Evolutionary conservation across 805 yeast species (phyloP).

Genomic region (Candida jianshihensis): DNA sequence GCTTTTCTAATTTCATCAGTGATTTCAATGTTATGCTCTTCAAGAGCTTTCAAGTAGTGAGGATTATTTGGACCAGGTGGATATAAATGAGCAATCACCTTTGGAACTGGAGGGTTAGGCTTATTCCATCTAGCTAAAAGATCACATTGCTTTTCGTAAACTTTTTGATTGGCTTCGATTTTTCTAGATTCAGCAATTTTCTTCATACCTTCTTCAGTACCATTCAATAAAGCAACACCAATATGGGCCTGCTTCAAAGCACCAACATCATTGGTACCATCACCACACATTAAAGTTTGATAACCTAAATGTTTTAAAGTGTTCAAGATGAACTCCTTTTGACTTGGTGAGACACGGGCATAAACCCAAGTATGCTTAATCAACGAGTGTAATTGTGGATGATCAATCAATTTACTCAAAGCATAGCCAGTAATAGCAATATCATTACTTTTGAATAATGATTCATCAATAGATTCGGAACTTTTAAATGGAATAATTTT

Average conservation of each 20-base stretch:
- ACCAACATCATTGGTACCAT: constrained; percentile 99
- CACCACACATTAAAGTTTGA: constrained; percentile 97
- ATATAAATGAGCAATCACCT: constrained; percentile 84
- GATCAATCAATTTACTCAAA: constrained; percentile 55
- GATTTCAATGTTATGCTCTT: constrained; percentile 72
- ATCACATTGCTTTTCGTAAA: constrained; percentile 81
- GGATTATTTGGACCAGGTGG: constrained; percentile 96
- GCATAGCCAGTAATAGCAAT: constrained; percentile 94
- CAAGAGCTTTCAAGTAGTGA: constrained; percentile 77
- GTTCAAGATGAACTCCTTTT: constrained; percentile 85
- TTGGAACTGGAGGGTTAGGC: constrained; percentile 80
- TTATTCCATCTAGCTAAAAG: constrained; percentile 76
- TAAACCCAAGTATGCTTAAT: constrained; percentile 93
- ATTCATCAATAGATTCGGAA: constrained; percentile 45
- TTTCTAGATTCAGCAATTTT: constrained; percentile 78
- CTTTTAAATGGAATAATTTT: constrained; percentile 61
- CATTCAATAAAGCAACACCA: constrained; percentile 96
- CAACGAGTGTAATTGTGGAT: constrained; percentile 61
- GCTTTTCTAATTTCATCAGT: constrained; percentile 64
- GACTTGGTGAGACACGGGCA: constrained; percentile 95
- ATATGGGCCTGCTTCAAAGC: constrained; percentile 97
- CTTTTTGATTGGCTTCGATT: constrained; percentile 51
- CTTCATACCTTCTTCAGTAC: constrained; percentile 90
- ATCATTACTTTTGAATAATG: constrained; percentile 62
- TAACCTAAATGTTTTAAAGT: constrained; percentile 84